phyloP scores from a whole-genome alignment of 2,329 filamentous ascomycete genomes.

The Penicillium sp. region DNA sequence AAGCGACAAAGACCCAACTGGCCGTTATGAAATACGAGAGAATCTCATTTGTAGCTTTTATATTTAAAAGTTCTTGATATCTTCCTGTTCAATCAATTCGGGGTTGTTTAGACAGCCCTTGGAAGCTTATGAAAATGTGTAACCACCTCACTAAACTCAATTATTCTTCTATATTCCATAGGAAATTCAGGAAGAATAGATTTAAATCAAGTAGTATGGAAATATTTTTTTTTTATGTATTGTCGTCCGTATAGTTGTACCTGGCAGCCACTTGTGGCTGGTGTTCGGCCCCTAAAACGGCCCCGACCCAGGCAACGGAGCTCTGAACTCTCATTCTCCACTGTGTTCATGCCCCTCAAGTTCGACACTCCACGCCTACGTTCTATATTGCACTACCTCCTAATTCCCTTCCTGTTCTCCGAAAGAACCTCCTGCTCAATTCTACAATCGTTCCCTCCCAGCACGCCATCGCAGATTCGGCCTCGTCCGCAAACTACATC shows the following conservation, averaged over 20 bases:
- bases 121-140: not conserved
- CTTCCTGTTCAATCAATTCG: not conserved
- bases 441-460: not conserved
- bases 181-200: not conserved
- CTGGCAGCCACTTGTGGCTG: constrained; percentile 13
- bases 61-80: not conserved
- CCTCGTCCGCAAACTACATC: constrained; percentile 9
- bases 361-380: not conserved
- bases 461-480: constrained; percentile 7
- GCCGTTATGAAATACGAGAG: not conserved
- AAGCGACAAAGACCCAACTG: not conserved
- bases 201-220: not conserved
- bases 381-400: not conserved
- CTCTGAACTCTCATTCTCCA: constrained; percentile 9
- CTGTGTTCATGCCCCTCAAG: constrained; percentile 8
- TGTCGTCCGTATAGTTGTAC: not conserved
- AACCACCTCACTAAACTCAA: not conserved
- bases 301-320: constrained; percentile 8
- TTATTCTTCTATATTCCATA: not conserved
- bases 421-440: not conserved
- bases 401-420: not conserved
- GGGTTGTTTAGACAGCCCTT: not conserved
- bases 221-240: not conserved
- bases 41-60: not conserved
- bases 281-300: constrained; percentile 8